Percentiles rank a stretch among this genome's conserved stretches.
phyloP scores from a whole-genome alignment of 2,329 filamentous ascomycete genomes.

The Monilinia aucupariae region DNA sequence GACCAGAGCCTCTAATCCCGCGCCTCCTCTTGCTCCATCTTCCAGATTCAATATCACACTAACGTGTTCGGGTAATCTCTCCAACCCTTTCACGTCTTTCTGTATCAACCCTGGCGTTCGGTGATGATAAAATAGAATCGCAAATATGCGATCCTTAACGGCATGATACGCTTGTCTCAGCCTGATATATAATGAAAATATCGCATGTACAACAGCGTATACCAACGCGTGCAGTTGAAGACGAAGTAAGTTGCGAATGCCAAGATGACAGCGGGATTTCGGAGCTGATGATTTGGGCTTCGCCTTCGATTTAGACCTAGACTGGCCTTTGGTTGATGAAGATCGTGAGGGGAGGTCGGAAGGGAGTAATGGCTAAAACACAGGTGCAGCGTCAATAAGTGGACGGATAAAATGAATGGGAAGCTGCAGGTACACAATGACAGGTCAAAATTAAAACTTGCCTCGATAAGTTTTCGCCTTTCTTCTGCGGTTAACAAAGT shows the following conservation, averaged over 20 bases:
- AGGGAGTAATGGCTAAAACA: slow-evolving; percentile 34
- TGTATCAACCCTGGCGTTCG: slow-evolving; percentile 88
- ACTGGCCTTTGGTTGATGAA: slow-evolving; percentile 16
- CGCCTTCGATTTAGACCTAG: slow-evolving; percentile 25
- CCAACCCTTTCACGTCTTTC: slow-evolving; percentile 72
- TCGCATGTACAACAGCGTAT: slow-evolving; percentile 65
- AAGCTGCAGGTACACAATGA: slow-evolving; percentile 15
- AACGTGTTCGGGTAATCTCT: slow-evolving; percentile 73
- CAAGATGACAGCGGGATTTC: slow-evolving; percentile 39
- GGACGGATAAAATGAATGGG: slow-evolving; percentile 10
- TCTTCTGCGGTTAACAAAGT: slow-evolving; percentile 41
- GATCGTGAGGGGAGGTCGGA: slow-evolving; percentile 25
- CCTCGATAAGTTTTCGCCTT: slow-evolving; percentile 43
- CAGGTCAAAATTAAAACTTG: slow-evolving; percentile 26
- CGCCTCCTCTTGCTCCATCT: slow-evolving; percentile 60
- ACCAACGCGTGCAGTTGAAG: slow-evolving; percentile 60
- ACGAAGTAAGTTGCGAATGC: slow-evolving; percentile 56
- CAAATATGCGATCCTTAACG: slow-evolving; percentile 69
- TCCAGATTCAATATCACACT: slow-evolving; percentile 79
- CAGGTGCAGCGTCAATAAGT: slow-evolving; percentile 20
- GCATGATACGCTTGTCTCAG: slow-evolving; percentile 74
- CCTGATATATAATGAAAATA: slow-evolving; percentile 87
- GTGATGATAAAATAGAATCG: slow-evolving; percentile 90
- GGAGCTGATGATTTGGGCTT: slow-evolving; percentile 24
- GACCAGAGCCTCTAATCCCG: slow-evolving; percentile 75